A percentile compares a stretch with the other conserved stretches of the same genome.
Conservation (phyloP, 176 grass and related monocot species). For the Areca catechu region DNA sequence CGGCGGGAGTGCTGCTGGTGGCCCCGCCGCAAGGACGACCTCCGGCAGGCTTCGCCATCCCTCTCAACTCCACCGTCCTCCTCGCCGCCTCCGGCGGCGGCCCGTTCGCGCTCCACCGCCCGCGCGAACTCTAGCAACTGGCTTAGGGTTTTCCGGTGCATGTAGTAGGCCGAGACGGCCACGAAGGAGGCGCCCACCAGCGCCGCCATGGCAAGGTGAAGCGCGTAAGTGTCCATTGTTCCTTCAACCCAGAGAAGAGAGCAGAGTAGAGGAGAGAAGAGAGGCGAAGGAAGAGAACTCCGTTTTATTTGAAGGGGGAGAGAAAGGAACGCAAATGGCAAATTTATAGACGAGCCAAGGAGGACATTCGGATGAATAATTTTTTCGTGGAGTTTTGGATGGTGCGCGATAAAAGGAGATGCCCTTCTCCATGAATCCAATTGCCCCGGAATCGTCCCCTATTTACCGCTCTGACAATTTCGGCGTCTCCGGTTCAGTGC, state of each 20-base stretch:
- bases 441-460: too few relatives aligned
- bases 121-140: slow-evolving; percentile 64
- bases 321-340: too few relatives aligned
- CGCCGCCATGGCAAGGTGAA: slow-evolving; percentile 77
- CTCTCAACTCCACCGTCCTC: background rate
- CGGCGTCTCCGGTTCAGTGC: too few relatives aligned
- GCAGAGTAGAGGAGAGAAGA: background rate
- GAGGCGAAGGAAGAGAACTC: background rate
- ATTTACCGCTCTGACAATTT: too few relatives aligned
- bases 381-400: too few relatives aligned
- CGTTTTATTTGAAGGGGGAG: too few relatives aligned
- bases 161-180: slow-evolving; percentile 63
- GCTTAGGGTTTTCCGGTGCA: slow-evolving; percentile 68
- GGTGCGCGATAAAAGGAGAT: too few relatives aligned
- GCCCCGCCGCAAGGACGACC: slow-evolving; percentile 8
- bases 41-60: slow-evolving; percentile 9
- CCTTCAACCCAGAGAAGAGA: background rate
- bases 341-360: too few relatives aligned
- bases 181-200: slow-evolving; percentile 68
- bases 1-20: background rate
- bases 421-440: too few relatives aligned
- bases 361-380: too few relatives aligned
- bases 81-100: background rate
- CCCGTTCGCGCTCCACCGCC: slow-evolving; percentile 17
- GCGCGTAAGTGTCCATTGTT: slow-evolving; percentile 65